Evolutionary conservation across 441 rosid species (phyloP), one percentile per base, ranked within the genome.

Genomic region (Lagerstroemia fauriei): DNA sequence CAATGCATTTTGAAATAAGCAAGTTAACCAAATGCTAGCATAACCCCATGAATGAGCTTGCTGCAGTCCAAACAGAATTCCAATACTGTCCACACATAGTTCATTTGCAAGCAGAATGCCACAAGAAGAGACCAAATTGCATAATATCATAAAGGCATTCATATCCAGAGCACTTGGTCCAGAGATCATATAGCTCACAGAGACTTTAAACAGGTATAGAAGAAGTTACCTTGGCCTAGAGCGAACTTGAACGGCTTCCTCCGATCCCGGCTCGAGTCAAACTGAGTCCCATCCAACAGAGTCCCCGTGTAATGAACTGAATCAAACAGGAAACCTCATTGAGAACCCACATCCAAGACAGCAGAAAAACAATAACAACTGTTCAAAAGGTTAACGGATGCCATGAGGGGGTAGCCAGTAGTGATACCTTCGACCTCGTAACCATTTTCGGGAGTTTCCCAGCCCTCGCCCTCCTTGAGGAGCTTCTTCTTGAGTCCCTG

Each of bases 281-380:
- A 95, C 89, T 92, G 87, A 1, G 94, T 92, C 11, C 98, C 99
- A 81, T 95, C 97, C 46, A 94, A 79, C 89, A 95, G 89, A 31
- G 98, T 93, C 81, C 99, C 99, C 27, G 97, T 93, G 84, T 93
- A 94, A 81, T 95, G 99, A 82, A 94, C 99, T 95, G 91, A 17
- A 66, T 32, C 24, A 31, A 88, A 32, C 7, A 82, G 25, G 65
- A 51, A 47, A 61, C 13, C 44, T 68, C n/a, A 38, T 38, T 38
- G 44, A 38, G 44, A 38, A 38, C 44, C 44, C 44, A 38, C 44
- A 38, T 38, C 44, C 44, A 38, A 38, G 44, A 2, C 44, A 38
- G 44, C 44, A 38, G 44, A 38, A 38, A 2, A 38, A 38, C 44
- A 38, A 38, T 38, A 38, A 38, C 44, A 38, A 38, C 44, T 2